These are phyloP conservation scores for Triticum urartu DNA, from an alignment of 176 grass and related monocot species.

Conservation along the genomic window DNA sequence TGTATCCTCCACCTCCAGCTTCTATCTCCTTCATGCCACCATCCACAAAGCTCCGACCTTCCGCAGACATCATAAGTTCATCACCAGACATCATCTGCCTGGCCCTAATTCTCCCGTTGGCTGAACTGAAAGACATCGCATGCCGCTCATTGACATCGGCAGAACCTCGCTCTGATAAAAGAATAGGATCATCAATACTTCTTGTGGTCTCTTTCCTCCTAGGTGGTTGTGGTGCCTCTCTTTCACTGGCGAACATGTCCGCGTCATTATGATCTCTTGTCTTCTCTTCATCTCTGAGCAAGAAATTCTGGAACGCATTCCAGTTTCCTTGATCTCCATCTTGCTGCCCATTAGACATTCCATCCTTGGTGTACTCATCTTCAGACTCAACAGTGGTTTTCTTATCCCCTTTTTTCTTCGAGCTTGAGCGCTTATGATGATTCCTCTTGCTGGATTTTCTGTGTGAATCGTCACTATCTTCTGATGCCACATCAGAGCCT, in stretches of 20 bases:
- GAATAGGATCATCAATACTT: constrained; percentile 57
- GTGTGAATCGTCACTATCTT: constrained; percentile 51
- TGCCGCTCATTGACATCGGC: constrained; percentile 40
- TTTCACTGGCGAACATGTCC: constrained; percentile 74
- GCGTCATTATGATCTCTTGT: constrained; percentile 46
- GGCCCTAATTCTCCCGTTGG: constrained; percentile 60
- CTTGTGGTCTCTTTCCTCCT: constrained; percentile 48
- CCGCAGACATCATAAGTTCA: constrained; percentile 65
- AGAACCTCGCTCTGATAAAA: constrained; percentile 60
- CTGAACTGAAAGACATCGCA: constrained; percentile 55
- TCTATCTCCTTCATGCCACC: constrained; percentile 82
- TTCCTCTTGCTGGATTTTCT: constrained; percentile 51
- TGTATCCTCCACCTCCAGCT: constrained; percentile 58
- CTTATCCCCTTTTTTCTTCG: constrained; percentile 69
- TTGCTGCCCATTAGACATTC: constrained; percentile 41
- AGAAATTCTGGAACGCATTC: constrained; percentile 88
- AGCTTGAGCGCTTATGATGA: constrained; percentile 56
- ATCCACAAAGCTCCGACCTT: constrained; percentile 45
- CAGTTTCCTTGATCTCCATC: constrained; percentile 79
- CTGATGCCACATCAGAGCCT: constrained; percentile 52
- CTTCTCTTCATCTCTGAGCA: constrained; percentile 84
- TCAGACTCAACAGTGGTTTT: constrained; percentile 42
- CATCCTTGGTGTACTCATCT: constrained; percentile 53
- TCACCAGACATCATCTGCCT: constrained; percentile 57
- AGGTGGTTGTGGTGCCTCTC: constrained; percentile 23